phyloP scores from a whole-genome alignment of 345 rosid species.

The Microthlaspi erraticum region DNA sequence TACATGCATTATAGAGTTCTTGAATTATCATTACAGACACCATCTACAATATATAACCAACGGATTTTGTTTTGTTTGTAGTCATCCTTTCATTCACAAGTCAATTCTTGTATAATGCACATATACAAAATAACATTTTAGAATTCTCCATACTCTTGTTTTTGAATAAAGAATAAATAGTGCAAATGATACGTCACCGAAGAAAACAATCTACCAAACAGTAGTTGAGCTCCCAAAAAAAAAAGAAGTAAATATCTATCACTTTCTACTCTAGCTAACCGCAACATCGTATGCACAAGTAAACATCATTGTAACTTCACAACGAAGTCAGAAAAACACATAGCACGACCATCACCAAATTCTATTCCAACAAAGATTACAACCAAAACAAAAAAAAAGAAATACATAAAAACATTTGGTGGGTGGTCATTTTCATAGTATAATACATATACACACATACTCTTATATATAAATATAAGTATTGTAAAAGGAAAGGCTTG shows the following conservation, averaged over 20 bases:
- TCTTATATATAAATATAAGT: constrained; percentile 26
- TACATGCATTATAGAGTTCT: constrained; percentile 22
- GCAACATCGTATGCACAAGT: constrained; percentile 40
- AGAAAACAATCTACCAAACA: constrained; percentile 40
- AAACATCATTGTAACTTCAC: constrained; percentile 50
- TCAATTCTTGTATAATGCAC: not conserved
- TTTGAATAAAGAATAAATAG: not conserved
- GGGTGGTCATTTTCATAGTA: constrained; percentile 26
- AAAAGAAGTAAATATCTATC: constrained; percentile 25
- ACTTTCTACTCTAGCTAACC: constrained; percentile 39
- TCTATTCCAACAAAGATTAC: constrained; percentile 34
- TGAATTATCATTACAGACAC: constrained; percentile 30
- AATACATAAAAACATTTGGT: constrained; percentile 40
- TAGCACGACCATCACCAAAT: constrained; percentile 42
- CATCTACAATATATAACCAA: not conserved
- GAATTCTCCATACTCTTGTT: not conserved
- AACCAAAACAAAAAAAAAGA: not conserved
- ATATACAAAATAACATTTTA: not conserved
- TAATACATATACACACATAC: constrained; percentile 10
- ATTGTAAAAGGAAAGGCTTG: constrained; percentile 39
- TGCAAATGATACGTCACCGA: constrained; percentile 31
- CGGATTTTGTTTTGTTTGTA: not conserved
- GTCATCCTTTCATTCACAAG: not conserved
- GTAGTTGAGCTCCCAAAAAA: constrained; percentile 35
- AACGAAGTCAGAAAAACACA: constrained; percentile 38